Conservation (phyloP, 352 stramenopile species). For the Pythium oligandrum region DNA sequence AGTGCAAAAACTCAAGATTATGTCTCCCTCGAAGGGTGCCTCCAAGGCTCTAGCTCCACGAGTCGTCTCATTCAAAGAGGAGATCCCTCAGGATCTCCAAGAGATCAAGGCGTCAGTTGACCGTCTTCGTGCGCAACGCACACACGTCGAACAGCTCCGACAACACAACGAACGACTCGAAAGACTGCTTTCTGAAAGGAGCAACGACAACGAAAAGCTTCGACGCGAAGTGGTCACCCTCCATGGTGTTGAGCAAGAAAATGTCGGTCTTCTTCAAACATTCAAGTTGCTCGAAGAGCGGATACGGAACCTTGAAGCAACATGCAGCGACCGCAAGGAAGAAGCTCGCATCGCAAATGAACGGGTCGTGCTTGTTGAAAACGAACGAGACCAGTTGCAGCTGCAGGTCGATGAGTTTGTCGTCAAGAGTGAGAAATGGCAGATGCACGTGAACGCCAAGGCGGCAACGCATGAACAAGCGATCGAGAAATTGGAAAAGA, state of each 20-base stretch:
- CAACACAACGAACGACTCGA: conserved; percentile 39
- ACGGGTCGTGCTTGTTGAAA: conserved; percentile 13
- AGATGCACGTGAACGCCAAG: conserved; percentile 16
- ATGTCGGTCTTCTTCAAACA: conserved; percentile 45
- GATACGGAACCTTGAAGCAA: conserved; percentile 32
- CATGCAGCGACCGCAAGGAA: conserved; percentile 19
- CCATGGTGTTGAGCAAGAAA: conserved; percentile 44
- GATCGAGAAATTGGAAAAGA: conserved; percentile 33
- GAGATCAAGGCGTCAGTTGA: conserved; percentile 56
- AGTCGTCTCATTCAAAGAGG: too few species aligned
- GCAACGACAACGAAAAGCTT: conserved; percentile 39
- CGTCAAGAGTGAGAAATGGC: conserved; percentile 26
- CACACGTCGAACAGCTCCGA: conserved; percentile 47
- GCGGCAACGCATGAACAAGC: conserved; percentile 23
- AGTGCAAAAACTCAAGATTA: too few species aligned
- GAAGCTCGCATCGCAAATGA: conserved; percentile 6
- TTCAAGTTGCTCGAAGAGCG: conserved; percentile 53
- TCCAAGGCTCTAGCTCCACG: too few species aligned
- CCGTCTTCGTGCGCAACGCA: conserved; percentile 40
- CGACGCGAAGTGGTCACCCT: conserved; percentile 31
- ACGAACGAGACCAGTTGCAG: conserved; percentile 32
- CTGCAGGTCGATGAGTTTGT: conserved; percentile 24
- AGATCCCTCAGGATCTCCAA: conserved; percentile 10
- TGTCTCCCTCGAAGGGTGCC: too few species aligned
- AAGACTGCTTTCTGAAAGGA: conserved; percentile 21